Conservation (phyloP, 164 flowering plant species). For the Euptelea pleiosperma region DNA sequence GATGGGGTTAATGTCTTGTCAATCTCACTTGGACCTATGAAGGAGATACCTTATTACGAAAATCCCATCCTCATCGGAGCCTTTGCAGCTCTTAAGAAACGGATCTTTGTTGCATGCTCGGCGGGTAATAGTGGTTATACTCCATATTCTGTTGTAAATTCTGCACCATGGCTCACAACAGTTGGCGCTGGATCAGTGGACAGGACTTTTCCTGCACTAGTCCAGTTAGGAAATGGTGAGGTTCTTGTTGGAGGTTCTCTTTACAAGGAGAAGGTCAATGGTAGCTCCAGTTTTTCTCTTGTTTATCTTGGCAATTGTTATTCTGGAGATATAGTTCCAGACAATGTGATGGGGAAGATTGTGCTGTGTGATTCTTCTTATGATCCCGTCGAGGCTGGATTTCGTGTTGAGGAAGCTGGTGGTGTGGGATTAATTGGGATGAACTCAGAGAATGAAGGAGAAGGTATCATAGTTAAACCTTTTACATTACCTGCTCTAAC, state of each 20-base stretch:
- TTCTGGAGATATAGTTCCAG: neutral
- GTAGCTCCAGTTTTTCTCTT: neutral
- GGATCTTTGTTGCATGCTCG: constrained; percentile 10
- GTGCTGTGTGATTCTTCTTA: neutral
- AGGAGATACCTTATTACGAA: neutral
- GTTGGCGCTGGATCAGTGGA: constrained; percentile 13
- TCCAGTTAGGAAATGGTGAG: constrained; percentile 7
- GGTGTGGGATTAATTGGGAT: constrained; percentile 9
- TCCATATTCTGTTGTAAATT: neutral
- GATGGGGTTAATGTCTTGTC: constrained; percentile 14
- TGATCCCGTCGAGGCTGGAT: neutral
- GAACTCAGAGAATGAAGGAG: neutral
- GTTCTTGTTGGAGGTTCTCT: neutral
- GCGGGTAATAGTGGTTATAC: constrained; percentile 9
- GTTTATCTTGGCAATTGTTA: neutral
- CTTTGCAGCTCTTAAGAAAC: neutral
- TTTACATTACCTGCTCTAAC: neutral
- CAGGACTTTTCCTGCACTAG: neutral
- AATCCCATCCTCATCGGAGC: constrained; percentile 8
- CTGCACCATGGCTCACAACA: constrained; percentile 13
- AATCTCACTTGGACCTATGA: neutral
- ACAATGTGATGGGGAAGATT: constrained; percentile 15
- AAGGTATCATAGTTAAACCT: neutral
- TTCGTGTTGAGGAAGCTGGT: constrained; percentile 4
- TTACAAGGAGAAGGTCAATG: neutral